Conservation (phyloP, 148 eudicot species). For the Gaultheria prostrata region DNA sequence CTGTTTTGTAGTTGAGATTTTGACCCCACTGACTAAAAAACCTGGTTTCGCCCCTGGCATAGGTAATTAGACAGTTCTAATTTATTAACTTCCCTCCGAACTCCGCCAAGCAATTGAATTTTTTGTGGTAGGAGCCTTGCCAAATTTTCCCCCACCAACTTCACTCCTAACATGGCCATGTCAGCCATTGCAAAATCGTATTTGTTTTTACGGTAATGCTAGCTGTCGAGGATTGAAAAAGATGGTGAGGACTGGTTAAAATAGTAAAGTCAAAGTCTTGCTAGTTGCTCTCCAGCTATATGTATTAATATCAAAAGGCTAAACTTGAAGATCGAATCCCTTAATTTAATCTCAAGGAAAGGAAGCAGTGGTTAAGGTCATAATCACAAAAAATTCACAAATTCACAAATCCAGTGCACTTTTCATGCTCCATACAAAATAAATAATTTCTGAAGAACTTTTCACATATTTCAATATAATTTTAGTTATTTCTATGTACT, state of each 20-base stretch:
- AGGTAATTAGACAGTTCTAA: neutral
- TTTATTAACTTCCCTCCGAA: neutral
- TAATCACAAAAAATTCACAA: no score
- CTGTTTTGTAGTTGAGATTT: no score
- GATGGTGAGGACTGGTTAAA: neutral
- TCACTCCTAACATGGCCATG: constrained; percentile 12
- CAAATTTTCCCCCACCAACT: neutral
- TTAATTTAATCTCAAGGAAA: neutral
- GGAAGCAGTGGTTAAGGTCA: neutral
- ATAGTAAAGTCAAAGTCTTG: neutral
- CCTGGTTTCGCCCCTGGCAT: neutral
- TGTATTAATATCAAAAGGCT: no score
- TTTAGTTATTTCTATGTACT: no score
- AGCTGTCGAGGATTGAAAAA: neutral
- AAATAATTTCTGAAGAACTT: no score
- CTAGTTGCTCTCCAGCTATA: no score
- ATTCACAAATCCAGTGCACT: no score
- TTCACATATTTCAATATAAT: no score
- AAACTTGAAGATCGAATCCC: no score
- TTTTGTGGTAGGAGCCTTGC: neutral
- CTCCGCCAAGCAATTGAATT: neutral
- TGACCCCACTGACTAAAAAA: no score
- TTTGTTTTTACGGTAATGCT: no score
- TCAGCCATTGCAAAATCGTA: neutral
- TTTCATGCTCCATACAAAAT: no score